Percentiles rank a stretch among this genome's conserved stretches.
These are phyloP conservation scores for Penicilliopsis zonata DNA, from an alignment of 495 filamentous ascomycete species.

Conservation along the genomic window DNA sequence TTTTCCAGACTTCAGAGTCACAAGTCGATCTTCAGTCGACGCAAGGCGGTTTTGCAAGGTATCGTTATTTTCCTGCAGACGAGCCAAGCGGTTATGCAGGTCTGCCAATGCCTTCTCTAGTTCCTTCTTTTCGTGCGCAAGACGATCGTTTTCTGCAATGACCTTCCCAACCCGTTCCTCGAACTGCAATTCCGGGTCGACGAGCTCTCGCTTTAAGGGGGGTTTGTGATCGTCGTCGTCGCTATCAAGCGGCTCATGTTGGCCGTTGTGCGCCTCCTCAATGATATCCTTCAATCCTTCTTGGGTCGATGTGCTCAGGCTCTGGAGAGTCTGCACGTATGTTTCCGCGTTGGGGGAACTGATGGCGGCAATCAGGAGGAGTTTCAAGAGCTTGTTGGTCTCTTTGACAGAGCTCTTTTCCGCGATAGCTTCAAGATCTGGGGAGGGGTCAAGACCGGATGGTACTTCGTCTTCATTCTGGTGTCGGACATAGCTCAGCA, in stretches of 20 bases:
- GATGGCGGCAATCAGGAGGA: slow-evolving; percentile 52
- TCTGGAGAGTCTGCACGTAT: slow-evolving; percentile 42
- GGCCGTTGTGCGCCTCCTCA: slow-evolving; percentile 32
- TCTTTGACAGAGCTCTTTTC: slow-evolving; percentile 28
- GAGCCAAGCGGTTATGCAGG: slow-evolving; percentile 42
- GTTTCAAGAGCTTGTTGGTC: slow-evolving; percentile 46
- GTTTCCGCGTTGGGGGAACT: slow-evolving; percentile 39
- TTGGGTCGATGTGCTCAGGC: slow-evolving; percentile 32
- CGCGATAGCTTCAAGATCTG: slow-evolving; percentile 50
- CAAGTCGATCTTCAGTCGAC: slow-evolving; percentile 34
- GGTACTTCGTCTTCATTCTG: slow-evolving; percentile 37
- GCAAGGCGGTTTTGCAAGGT: slow-evolving; percentile 32
- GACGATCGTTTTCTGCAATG: slow-evolving; percentile 34
- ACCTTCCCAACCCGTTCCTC: slow-evolving; percentile 43
- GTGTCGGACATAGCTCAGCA: slow-evolving; percentile 53
- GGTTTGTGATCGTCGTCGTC: slow-evolving; percentile 27
- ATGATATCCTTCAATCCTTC: slow-evolving; percentile 37
- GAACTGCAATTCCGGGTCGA: slow-evolving; percentile 39
- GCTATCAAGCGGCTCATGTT: slow-evolving; percentile 21
- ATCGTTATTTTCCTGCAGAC: slow-evolving; percentile 47
- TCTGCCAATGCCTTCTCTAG: slow-evolving; percentile 40
- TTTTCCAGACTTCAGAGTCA: slow-evolving; percentile 31
- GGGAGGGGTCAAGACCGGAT: slow-evolving; percentile 33
- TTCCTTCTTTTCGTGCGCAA: slow-evolving; percentile 40
- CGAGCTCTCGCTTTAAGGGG: slow-evolving; percentile 18